Base-by-base conservation (phyloP, 805 yeast genomes). In the Schwanniomyces yamadae region DNA sequence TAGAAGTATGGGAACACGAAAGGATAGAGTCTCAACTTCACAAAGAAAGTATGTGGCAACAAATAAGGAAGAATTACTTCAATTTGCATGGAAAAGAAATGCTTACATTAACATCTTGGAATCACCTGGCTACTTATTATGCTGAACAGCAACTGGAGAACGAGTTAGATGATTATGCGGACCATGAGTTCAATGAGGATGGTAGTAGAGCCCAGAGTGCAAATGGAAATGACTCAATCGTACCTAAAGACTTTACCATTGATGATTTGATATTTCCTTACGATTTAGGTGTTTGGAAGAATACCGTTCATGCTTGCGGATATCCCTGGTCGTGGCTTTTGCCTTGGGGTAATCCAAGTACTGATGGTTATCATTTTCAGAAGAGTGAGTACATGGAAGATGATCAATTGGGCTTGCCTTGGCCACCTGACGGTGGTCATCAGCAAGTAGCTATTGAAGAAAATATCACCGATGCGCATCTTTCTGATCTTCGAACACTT, bases 1-100 rank as follows among this genome's bases (percentile, higher is more conserved):
- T 91, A 35, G 99, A 91, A 61, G 67, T 74, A 2, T 91, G 99
- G 99, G 98, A 91, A 51, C 58, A 69, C 58, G 98, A 93, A 46
- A 72, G 98, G 46, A 68, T 87, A 2, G 88, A 79, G 34, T 64
- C 79, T 3, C 84, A 84, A 44, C 75, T 79, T 39, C 69, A 75
- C 34, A 71, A 75, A 2, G 78, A 71, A 28, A 61, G 74, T 31
- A 62, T 84, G 37, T 82, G 78, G 78, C 50, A 42, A 26, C 73
- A 60, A 48, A 69, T 77, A 18, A 61, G 68, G 37, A 50, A 50
- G 33, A 80, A 73, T 46, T 78, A 66, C 57, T 38, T 45, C 39
- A 49, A 34, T 34, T 50, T 75, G 4, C 68, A 76, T 41, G 61
- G 61, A 4, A 57, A 57, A 26, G 53, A 55, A 5, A 54, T 77